Evolutionary conservation across 208 protist species (phyloP), one percentile per base, ranked within the genome.

Genomic region (Leishmania guyanensis): DNA sequence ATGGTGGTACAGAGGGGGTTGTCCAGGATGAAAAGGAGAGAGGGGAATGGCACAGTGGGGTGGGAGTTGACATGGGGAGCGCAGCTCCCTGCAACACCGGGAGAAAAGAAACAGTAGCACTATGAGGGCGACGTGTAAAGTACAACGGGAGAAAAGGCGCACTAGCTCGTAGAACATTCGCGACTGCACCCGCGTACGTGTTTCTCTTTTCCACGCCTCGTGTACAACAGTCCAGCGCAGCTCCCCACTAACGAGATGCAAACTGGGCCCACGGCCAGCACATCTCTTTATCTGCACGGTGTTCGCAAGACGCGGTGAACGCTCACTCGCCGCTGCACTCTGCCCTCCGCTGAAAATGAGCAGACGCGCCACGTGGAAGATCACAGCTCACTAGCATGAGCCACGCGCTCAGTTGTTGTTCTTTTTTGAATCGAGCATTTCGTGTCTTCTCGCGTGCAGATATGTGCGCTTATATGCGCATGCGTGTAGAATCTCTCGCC

Each of bases 21-120:
- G 39, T 56, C 5, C 17, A 60, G 62, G 69, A 62, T 9, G n/a
- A 60, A 65, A 82, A 77, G 80, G 66, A 74, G 53, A 54, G 29
- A 51, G 29, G 48, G 26, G 29, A 66, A 50, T 58, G 14, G 60
- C 0, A n/a, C 5, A 81, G 43, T 12, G 33, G n/a, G 17, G 77
- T 65, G 36, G 51, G 36, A 53, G 22, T 29, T 48, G 29, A 68
- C 36, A 46, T 3, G 36, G 51, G 60, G 43, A 82, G 2, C 26
- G 36, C 20, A 5, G 5, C 51, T 29, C 39, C 10, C 36, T 9
- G 22, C 14, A 50, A 51, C 73, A 68, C 14, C 0, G 39, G 17
- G n/a, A 39, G 73, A 29, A 60, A 58, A 29, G 51, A 75, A 51
- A 39, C 10, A 51, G 69, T n/a, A 53, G 10, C 10, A 26, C 26